These are phyloP conservation scores for Penicillium sp. DNA, from an alignment of 2,329 filamentous ascomycete genomes.

Conservation along the genomic window DNA sequence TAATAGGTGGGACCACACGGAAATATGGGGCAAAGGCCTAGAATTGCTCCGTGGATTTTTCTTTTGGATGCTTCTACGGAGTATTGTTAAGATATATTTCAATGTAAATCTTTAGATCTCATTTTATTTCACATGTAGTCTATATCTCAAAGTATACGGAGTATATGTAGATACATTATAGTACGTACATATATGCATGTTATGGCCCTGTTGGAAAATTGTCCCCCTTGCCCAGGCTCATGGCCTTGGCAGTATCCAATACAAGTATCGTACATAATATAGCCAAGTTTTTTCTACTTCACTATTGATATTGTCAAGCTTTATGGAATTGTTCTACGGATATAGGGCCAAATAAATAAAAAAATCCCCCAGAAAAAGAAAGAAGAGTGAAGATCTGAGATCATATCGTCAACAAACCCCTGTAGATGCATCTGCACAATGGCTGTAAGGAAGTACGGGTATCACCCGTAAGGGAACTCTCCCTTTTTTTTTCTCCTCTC, in stretches of 20 bases:
- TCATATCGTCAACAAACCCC: not conserved
- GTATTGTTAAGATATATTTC: not conserved
- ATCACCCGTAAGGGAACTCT: constrained; percentile 16
- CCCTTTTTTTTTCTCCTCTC: constrained; percentile 21
- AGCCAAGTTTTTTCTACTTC: not conserved
- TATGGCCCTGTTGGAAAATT: not conserved
- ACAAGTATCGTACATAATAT: not conserved
- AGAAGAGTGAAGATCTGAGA: not conserved
- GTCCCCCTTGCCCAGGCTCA: not conserved
- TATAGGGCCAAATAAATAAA: not conserved
- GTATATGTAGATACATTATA: no score
- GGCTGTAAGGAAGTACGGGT: constrained; percentile 15
- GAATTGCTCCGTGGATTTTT: constrained; percentile 6
- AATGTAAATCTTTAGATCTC: not conserved
- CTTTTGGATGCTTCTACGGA: not conserved
- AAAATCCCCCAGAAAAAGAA: not conserved
- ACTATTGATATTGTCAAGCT: not conserved
- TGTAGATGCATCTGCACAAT: not conserved
- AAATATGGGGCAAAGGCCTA: constrained; percentile 12
- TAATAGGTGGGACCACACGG: not conserved
- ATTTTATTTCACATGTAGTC: not conserved
- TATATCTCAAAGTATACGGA: no score
- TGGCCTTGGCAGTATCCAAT: not conserved
- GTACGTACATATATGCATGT: no score
- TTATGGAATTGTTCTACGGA: not conserved